A percentile compares a stretch with the other conserved stretches of the same genome.
phyloP scores from a whole-genome alignment of 1,284 basidiomycete genomes.

The Heterobasidion irregulare region DNA sequence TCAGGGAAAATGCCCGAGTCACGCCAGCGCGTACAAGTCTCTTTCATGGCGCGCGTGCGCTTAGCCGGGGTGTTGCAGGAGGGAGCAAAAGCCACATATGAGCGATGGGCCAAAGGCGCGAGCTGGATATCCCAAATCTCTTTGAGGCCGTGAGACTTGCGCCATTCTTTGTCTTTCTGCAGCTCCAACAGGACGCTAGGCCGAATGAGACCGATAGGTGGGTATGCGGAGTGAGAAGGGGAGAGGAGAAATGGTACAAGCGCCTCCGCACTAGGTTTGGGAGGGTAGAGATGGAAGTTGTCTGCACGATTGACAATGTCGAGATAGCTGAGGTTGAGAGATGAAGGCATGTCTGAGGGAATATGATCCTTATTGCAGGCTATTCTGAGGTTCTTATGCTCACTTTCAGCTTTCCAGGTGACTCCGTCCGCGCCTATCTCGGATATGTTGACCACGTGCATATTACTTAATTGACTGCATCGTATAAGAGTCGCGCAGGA shows the following conservation, averaged over 20 bases:
- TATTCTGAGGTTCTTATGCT: too few species aligned
- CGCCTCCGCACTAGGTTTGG: slow-evolving; percentile 17
- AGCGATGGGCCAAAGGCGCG: slow-evolving; percentile 13
- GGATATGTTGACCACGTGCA: neutral
- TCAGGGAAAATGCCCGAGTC: slow-evolving; percentile 51
- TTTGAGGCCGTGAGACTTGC: slow-evolving; percentile 17
- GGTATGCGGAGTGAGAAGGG: slow-evolving; percentile 18
- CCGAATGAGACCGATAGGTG: slow-evolving; percentile 57
- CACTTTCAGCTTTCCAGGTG: too few species aligned
- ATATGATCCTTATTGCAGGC: too few species aligned
- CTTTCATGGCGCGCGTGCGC: slow-evolving; percentile 52
- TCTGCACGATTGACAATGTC: slow-evolving; percentile 13
- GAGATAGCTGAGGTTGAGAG: slow-evolving; percentile 4
- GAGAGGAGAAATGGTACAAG: slow-evolving; percentile 48
- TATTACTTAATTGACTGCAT: too few species aligned
- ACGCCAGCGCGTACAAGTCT: slow-evolving; percentile 63
- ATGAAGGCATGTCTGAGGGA: neutral
- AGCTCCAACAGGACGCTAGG: slow-evolving; percentile 48
- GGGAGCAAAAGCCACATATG: slow-evolving; percentile 42
- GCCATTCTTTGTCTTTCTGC: slow-evolving; percentile 35
- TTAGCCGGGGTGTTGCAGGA: slow-evolving; percentile 44
- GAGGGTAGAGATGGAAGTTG: slow-evolving; percentile 22
- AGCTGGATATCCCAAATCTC: slow-evolving; percentile 34
- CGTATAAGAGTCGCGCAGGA: too few species aligned
- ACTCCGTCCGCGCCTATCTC: too few species aligned